A percentile compares a stretch with the other conserved stretches of the same genome.
Conservation (phyloP, 2,329 filamentous ascomycete genomes). For the Stachybotrys chlorohalonatus region DNA sequence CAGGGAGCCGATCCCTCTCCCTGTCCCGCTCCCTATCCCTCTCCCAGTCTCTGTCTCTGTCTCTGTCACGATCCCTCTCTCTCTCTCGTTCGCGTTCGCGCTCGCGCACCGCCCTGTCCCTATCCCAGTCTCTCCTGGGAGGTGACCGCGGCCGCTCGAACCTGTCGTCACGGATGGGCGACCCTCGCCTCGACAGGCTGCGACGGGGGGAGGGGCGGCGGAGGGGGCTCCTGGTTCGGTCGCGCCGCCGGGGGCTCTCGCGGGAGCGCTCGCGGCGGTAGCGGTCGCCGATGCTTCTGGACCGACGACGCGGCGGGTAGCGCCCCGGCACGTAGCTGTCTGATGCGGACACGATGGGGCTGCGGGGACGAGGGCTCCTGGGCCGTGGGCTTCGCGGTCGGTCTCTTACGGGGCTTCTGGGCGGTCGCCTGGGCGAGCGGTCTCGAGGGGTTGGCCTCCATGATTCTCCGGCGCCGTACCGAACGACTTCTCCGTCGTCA, state of each 20-base stretch:
- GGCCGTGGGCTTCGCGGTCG: slow-evolving; percentile 25
- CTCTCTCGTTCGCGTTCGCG: slow-evolving; percentile 19
- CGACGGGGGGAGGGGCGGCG: slow-evolving; percentile 29
- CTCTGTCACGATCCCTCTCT: slow-evolving; percentile 14
- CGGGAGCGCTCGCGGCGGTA: slow-evolving; percentile 33
- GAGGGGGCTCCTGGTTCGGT: slow-evolving; percentile 22
- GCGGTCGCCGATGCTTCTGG: slow-evolving; percentile 30
- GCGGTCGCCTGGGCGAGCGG: slow-evolving; percentile 30
- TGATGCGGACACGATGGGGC: slow-evolving; percentile 26
- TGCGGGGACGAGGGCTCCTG: slow-evolving; percentile 28
- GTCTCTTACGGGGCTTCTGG: slow-evolving; percentile 21
- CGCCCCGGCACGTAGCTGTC: slow-evolving; percentile 38
- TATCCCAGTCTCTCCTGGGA: slow-evolving; percentile 18
- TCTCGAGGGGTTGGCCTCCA: slow-evolving; percentile 49
- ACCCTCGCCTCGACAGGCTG: slow-evolving; percentile 26
- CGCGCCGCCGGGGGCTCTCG: slow-evolving; percentile 26
- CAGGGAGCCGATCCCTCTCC: slow-evolving; percentile 18
- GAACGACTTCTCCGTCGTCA: slow-evolving; percentile 52
- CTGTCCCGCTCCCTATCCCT: slow-evolving; percentile 10
- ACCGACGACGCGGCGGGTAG: slow-evolving; percentile 31
- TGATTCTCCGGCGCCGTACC: slow-evolving; percentile 53
- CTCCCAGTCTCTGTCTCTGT: slow-evolving; percentile 15
- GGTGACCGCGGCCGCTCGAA: slow-evolving; percentile 29
- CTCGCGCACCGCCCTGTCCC: slow-evolving; percentile 17
- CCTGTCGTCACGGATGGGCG: slow-evolving; percentile 24